Evolutionary conservation across 2,329 filamentous ascomycete species (phyloP), one percentile per base, ranked within the genome.

Genomic region (Colletotrichum caudatum): DNA sequence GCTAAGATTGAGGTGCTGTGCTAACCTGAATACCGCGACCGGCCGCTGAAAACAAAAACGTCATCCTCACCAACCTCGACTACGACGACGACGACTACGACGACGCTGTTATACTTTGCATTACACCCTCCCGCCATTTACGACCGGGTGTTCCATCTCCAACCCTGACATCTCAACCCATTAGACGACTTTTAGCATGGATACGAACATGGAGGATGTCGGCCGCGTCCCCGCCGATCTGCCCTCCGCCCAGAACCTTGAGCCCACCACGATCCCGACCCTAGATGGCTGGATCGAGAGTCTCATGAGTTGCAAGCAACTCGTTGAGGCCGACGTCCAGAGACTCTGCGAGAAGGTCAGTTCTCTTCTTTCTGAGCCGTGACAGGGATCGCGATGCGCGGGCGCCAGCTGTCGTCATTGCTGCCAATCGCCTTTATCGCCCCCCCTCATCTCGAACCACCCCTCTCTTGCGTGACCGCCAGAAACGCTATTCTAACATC

Each of bases 141-240:
- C 69, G 72, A 73, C 69, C 64, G 66, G 72, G 53, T 39, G 44
- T 57, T 54, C 33, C 60, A 64, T 57, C 44, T 50, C 33, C 29
- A 33, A 33, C 7, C n/a, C 60, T 18, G 61, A n/a, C 9, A 37
- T 66, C 33, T n/a, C 70, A 39, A 62, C 37, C 54, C 23, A 35
- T 23, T 63, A 71, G 70, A 72, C 61, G 56, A 65, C 60, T 57
- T 62, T 65, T 58, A 71, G 58, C 65, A 97, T 98, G 94, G 95
- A 99, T 84, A 97, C 94, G 80, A 97, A 97, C 84, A 99, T 99
- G 96, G 95, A 98, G 87, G 96, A 99, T 82, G 94, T 97, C 78
- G 93, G 92, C 80, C 93, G 95, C 84, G 91, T 93, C 79, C 93
- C 94, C 75, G 89, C 93, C 81, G 92, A 92, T 80, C 84, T 97